phyloP scores from a whole-genome alignment of 257 asterid species.

The Ophiorrhiza pumila region DNA sequence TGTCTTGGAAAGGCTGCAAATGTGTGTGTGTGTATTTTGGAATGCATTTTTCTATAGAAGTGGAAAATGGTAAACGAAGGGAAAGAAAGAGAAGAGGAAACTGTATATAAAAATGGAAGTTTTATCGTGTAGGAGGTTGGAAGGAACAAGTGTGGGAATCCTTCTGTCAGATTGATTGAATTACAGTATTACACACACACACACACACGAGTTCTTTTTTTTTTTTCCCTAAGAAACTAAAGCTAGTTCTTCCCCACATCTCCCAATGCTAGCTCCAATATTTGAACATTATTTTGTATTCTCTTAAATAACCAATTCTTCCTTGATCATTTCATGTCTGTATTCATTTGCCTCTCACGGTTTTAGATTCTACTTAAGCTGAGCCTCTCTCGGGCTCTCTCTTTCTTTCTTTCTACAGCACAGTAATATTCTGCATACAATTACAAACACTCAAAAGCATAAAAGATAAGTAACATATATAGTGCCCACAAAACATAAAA shows the following conservation, averaged over 20 bases:
- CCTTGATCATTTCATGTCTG: no score
- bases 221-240: neutral
- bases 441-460: neutral
- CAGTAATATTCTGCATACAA: neutral
- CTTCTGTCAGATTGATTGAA: conserved; percentile 45
- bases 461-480: no score
- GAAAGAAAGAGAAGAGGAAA: conserved; percentile 21
- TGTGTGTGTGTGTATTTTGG: no score
- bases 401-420: no score
- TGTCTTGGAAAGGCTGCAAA: conserved; percentile 34
- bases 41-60: conserved; percentile 29
- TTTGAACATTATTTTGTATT: no score
- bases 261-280: neutral
- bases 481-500: no score
- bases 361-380: conserved; percentile 19
- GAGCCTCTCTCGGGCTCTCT: neutral
- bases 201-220: neutral
- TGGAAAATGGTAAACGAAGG: conserved; percentile 40
- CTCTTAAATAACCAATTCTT: no score
- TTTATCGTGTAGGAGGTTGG: conserved; percentile 63
- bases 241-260: neutral
- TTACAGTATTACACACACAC: neutral
- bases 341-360: conserved; percentile 24
- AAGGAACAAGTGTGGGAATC: conserved; percentile 69
- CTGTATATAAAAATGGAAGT: conserved; percentile 18